phyloP scores from a whole-genome alignment of 306 rosid genomes.

The Malus sieversii region DNA sequence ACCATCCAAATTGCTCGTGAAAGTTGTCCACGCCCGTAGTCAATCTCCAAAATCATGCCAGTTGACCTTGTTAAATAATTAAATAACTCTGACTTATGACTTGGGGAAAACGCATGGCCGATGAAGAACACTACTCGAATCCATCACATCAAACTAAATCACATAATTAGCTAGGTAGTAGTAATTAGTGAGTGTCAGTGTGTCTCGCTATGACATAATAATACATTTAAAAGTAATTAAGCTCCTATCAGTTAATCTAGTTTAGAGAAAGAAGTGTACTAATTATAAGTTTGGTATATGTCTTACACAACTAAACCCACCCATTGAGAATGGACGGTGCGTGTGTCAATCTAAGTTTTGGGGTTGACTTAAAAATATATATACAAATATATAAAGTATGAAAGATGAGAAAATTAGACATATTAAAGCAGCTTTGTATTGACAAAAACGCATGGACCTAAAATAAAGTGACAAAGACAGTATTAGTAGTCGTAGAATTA shows the following conservation, averaged over 20 bases:
- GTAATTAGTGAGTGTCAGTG: neutral
- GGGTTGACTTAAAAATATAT: neutral
- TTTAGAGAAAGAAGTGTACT: slow-evolving; percentile 12
- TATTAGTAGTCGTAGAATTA: neutral
- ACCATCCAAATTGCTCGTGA: slow-evolving; percentile 35
- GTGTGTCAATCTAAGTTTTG: neutral
- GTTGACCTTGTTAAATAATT: slow-evolving; percentile 34
- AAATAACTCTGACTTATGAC: slow-evolving; percentile 42
- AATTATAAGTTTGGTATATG: slow-evolving; percentile 18
- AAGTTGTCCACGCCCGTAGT: slow-evolving; percentile 23
- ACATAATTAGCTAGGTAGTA: neutral
- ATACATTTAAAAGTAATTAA: neutral
- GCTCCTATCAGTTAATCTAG: slow-evolving; percentile 21
- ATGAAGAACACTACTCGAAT: slow-evolving; percentile 19
- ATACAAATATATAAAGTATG: neutral
- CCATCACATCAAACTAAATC: slow-evolving; percentile 33
- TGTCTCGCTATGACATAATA: slow-evolving; percentile 3
- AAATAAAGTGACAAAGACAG: neutral
- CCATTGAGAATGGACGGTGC: neutral
- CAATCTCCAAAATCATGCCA: slow-evolving; percentile 41
- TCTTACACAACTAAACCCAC: too few relatives aligned
- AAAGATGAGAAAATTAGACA: slow-evolving; percentile 2
- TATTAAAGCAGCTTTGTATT: slow-evolving; percentile 3
- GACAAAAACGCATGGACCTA: slow-evolving; percentile 19
- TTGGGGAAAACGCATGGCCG: slow-evolving; percentile 24